Evolutionary conservation across 2,329 filamentous ascomycete species (phyloP).

Genomic region (Trichophyton schoenleinii): DNA sequence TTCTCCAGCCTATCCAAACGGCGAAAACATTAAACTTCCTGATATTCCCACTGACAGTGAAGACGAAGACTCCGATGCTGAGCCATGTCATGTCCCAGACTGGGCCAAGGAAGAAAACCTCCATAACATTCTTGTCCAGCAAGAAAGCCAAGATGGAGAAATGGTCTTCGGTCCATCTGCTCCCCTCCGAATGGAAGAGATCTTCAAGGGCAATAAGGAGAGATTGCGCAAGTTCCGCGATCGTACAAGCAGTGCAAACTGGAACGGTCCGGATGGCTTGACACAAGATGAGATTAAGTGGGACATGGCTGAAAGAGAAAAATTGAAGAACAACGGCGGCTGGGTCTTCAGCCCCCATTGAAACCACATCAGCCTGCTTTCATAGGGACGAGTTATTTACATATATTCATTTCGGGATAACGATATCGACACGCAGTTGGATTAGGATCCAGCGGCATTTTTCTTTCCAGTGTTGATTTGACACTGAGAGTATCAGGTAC

Average conservation of each 20-base stretch:
- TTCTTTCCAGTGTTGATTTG: neutral
- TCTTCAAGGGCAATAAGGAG: conserved; percentile 82
- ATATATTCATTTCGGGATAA: neutral
- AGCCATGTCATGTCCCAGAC: conserved; percentile 53
- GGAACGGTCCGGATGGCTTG: conserved; percentile 67
- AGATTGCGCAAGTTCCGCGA: conserved; percentile 76
- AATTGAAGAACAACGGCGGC: conserved; percentile 67
- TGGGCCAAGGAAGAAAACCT: conserved; percentile 88
- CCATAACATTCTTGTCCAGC: conserved; percentile 58
- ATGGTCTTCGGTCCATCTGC: conserved; percentile 85
- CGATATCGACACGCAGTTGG: neutral
- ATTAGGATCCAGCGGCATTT: neutral
- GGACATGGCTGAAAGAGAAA: conserved; percentile 67
- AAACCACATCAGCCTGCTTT: neutral
- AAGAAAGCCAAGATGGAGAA: conserved; percentile 63
- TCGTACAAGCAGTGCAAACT: conserved; percentile 88
- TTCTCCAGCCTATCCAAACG: conserved; percentile 76
- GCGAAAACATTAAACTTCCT: conserved; percentile 80
- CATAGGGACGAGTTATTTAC: neutral
- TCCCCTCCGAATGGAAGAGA: conserved; percentile 88
- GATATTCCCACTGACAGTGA: conserved; percentile 94
- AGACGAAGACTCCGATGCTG: conserved; percentile 58
- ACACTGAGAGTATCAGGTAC: neutral
- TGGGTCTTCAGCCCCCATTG: conserved; percentile 49
- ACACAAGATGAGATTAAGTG: conserved; percentile 77